Conservation (phyloP, 495 filamentous ascomycete genomes). For the Penicillium arizonense region DNA sequence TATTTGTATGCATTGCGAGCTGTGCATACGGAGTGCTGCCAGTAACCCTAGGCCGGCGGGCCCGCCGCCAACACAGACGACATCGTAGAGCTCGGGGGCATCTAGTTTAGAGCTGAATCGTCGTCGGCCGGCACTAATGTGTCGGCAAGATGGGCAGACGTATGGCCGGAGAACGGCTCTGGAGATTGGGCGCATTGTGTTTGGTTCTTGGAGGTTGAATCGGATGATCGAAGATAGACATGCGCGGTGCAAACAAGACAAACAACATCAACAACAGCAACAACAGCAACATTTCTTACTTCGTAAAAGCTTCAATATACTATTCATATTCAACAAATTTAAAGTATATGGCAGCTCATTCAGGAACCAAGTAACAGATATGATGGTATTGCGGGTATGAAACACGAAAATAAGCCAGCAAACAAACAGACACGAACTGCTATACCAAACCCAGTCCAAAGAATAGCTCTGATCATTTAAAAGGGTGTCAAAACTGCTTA, state of each 20-base stretch:
- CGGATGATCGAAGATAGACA: constrained; percentile 13
- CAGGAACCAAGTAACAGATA: background rate
- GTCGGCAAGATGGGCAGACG: constrained; percentile 42
- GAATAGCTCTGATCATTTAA: background rate
- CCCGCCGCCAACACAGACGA: constrained; percentile 95
- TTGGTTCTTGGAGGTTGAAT: constrained; percentile 11
- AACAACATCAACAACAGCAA: background rate
- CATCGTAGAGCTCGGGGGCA: constrained; percentile 71
- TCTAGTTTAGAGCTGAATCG: constrained; percentile 26
- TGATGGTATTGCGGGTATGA: constrained; percentile 27
- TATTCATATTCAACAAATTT: too few species aligned
- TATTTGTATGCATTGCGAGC: background rate
- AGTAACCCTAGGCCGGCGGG: constrained; percentile 89
- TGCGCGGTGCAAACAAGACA: constrained; percentile 7
- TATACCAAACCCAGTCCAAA: constrained; percentile 12
- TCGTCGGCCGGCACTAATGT: constrained; percentile 24
- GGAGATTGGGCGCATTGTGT: constrained; percentile 38
- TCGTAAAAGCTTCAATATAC: background rate
- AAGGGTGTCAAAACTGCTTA: background rate
- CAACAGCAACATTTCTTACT: background rate
- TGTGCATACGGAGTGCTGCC: constrained; percentile 73
- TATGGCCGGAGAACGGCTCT: constrained; percentile 37
- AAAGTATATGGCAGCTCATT: too few species aligned
- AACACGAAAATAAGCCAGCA: constrained; percentile 17
- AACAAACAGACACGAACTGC: constrained; percentile 15